phyloP scores from a whole-genome alignment of 2,329 filamentous ascomycete genomes.

The Sclerotinia nivalis region DNA sequence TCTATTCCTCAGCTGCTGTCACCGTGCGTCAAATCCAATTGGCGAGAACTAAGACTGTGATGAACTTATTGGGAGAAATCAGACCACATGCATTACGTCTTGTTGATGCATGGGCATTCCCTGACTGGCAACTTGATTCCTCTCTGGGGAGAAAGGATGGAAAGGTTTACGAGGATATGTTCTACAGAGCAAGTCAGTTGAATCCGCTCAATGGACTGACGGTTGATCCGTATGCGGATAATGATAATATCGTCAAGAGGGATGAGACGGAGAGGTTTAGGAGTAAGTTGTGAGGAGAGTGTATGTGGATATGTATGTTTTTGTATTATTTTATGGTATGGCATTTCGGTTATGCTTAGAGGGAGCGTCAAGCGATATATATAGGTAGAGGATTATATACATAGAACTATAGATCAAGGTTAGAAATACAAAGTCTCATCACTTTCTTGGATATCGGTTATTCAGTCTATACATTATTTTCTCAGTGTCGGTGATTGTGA shows the following conservation, averaged over 20 bases:
- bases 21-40: slow-evolving; percentile 73
- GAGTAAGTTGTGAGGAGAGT: slow-evolving; percentile 50
- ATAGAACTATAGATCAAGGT: not conserved
- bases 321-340: slow-evolving; percentile 2
- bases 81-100: slow-evolving; percentile 71
- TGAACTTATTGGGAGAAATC: slow-evolving; percentile 69
- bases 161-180: slow-evolving; percentile 77
- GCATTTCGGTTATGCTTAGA: not conserved
- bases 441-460: not conserved
- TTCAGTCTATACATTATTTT: not conserved
- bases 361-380: not conserved
- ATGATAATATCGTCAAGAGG: slow-evolving; percentile 60
- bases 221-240: slow-evolving; percentile 71
- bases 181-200: slow-evolving; percentile 67
- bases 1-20: slow-evolving; percentile 68
- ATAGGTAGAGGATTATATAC: not conserved
- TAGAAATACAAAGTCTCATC: not conserved
- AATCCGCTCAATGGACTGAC: slow-evolving; percentile 73
- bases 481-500: not conserved
- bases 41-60: slow-evolving; percentile 64
- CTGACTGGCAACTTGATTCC: slow-evolving; percentile 76
- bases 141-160: slow-evolving; percentile 70
- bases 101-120: slow-evolving; percentile 74
- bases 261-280: slow-evolving; percentile 50
- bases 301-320: no score